Evolutionary conservation across 345 rosid species (phyloP).

Genomic region (Gossypium thurberi): DNA sequence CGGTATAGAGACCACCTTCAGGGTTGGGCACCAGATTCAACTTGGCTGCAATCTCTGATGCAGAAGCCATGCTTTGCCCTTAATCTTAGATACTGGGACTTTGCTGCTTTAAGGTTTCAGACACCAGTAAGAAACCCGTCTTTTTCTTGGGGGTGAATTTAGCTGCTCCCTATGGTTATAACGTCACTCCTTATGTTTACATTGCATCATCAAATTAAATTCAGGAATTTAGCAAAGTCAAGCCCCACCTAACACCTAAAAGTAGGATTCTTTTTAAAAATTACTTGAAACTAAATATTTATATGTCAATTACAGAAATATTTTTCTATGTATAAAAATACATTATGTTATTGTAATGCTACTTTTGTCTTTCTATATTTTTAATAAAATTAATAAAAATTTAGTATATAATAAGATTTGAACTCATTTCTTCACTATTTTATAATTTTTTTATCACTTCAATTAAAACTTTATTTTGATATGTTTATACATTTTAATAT

Average conservation of each 20-base stretch:
- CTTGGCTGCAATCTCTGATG: constrained; percentile 47
- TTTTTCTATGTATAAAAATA: no score
- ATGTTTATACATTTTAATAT: no score
- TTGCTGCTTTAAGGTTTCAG: neutral
- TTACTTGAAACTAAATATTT: no score
- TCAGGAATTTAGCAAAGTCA: neutral
- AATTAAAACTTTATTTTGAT: no score
- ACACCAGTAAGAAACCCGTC: neutral
- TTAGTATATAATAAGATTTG: no score
- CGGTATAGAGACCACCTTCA: constrained; percentile 76
- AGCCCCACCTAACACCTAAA: neutral
- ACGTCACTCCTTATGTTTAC: neutral
- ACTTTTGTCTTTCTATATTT: no score
- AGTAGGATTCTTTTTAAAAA: no score
- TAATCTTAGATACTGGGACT: neutral
- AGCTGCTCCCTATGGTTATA: neutral
- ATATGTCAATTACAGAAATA: no score
- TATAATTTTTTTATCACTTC: no score
- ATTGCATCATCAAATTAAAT: neutral
- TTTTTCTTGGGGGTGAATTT: neutral
- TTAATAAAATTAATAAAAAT: no score
- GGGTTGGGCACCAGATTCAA: constrained; percentile 57
- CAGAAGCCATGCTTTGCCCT: constrained; percentile 31
- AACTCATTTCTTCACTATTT: no score
- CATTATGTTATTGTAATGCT: no score